phyloP scores from a whole-genome alignment of 2,329 filamentous ascomycete species.

The Monilinia fructigena region DNA sequence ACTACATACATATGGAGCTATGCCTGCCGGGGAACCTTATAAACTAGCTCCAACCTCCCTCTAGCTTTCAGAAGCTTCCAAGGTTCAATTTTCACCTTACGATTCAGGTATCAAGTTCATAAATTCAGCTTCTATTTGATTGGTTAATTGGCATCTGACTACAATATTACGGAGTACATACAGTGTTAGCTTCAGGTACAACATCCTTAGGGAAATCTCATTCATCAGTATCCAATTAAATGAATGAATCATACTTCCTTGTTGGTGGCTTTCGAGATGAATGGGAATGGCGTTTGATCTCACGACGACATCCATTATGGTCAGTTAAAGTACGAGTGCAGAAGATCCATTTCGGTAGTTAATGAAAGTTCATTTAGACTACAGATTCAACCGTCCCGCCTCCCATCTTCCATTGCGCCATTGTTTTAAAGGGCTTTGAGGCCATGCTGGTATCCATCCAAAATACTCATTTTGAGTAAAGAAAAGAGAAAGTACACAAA shows the following conservation, averaged over 20 bases:
- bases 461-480: neutral
- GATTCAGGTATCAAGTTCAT: neutral
- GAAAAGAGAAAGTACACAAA: neutral
- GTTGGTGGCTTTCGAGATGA: neutral
- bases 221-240: neutral
- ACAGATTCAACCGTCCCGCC: neutral
- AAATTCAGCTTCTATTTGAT: neutral
- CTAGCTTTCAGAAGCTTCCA: neutral
- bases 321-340: neutral
- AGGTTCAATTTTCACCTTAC: neutral
- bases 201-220: neutral
- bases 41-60: neutral
- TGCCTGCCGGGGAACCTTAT: neutral
- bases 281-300: neutral
- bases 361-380: neutral
- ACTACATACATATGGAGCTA: neutral
- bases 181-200: neutral
- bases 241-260: neutral
- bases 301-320: neutral
- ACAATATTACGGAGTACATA: too few relatives aligned
- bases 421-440: neutral
- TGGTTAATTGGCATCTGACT: neutral
- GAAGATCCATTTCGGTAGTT: neutral
- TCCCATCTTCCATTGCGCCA: neutral
- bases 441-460: conserved; percentile 20